These are phyloP conservation scores for Ogataea siamensis DNA, from an alignment of 805 yeast species.

Conservation along the genomic window DNA sequence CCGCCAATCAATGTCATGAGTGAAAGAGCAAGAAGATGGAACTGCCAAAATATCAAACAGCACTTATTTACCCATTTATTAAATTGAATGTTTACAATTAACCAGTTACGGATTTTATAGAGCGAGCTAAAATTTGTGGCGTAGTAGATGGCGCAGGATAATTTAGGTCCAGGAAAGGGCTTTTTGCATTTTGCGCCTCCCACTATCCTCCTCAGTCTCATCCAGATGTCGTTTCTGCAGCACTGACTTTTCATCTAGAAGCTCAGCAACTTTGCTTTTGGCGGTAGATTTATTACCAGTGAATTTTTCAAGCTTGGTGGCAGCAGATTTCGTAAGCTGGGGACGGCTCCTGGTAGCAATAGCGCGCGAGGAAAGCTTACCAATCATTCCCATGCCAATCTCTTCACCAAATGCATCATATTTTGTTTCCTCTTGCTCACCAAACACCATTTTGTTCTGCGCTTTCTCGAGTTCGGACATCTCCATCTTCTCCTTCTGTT, in stretches of 20 bases:
- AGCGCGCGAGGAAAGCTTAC: constrained; percentile 28
- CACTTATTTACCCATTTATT: constrained; percentile 5
- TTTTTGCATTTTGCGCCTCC: background rate
- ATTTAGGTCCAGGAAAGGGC: background rate
- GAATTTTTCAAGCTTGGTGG: constrained; percentile 13
- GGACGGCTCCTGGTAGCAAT: constrained; percentile 15
- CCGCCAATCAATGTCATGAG: constrained; percentile 33
- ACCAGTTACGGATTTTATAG: constrained; percentile 10
- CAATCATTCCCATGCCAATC: constrained; percentile 76
- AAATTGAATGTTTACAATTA: constrained; percentile 17
- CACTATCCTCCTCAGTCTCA: background rate
- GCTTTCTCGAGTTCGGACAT: constrained; percentile 79
- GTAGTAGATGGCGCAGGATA: background rate
- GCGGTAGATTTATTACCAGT: constrained; percentile 24
- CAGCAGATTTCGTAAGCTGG: constrained; percentile 17
- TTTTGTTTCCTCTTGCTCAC: constrained; percentile 62
- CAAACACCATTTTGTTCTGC: constrained; percentile 83
- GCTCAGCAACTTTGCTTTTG: constrained; percentile 13
- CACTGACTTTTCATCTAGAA: constrained; percentile 12
- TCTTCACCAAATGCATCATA: constrained; percentile 75
- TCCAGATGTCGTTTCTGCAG: constrained; percentile 3
- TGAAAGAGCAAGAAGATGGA: constrained; percentile 2
- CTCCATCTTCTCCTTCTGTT: constrained; percentile 75
- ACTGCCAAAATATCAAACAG: constrained; percentile 3
- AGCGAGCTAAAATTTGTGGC: constrained; percentile 1